Percentiles rank a stretch among this genome's conserved stretches.
Conservation (phyloP, 495 filamentous ascomycete species). For the Achaetomiella virescens region DNA sequence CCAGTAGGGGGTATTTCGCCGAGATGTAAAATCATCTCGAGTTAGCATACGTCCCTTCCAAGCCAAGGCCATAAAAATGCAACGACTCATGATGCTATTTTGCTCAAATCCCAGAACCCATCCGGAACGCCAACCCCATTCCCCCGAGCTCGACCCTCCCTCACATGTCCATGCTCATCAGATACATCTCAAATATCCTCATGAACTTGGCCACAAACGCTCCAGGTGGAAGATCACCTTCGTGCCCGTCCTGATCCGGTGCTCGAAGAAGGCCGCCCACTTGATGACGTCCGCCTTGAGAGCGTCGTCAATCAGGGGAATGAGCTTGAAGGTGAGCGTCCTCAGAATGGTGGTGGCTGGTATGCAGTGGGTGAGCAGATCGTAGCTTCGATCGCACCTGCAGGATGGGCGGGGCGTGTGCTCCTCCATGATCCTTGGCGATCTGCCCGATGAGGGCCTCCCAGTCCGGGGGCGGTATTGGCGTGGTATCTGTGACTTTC, state of each 20-base stretch:
- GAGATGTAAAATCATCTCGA: too few species aligned
- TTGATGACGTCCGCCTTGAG: slow-evolving; percentile 88
- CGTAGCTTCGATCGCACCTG: slow-evolving; percentile 87
- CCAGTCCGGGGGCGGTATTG: slow-evolving; percentile 93
- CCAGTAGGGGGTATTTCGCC: too few species aligned
- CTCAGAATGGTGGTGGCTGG: slow-evolving; percentile 88
- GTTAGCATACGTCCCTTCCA: too few species aligned
- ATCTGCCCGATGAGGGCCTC: slow-evolving; percentile 82
- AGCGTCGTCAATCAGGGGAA: slow-evolving; percentile 76
- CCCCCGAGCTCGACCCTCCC: not conserved
- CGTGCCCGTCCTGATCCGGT: slow-evolving; percentile 79
- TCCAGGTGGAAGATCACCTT: slow-evolving; percentile 98
- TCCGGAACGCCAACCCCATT: not conserved
- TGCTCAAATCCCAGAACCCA: slow-evolving; percentile 1
- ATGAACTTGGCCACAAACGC: slow-evolving; percentile 98
- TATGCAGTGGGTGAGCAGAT: slow-evolving; percentile 94
- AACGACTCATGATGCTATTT: not conserved
- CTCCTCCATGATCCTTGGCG: slow-evolving; percentile 84
- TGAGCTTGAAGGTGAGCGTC: slow-evolving; percentile 87
- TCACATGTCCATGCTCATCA: slow-evolving; percentile 80
- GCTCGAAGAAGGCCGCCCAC: slow-evolving; percentile 96
- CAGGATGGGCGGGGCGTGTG: slow-evolving; percentile 79
- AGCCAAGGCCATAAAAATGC: not conserved
- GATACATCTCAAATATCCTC: slow-evolving; percentile 85
- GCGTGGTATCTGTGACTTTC: slow-evolving; percentile 78